Percentiles rank a stretch among this genome's conserved stretches.
Evolutionary conservation across 2,329 filamentous ascomycete species (phyloP).

Genomic region (Leptographium flavum): DNA sequence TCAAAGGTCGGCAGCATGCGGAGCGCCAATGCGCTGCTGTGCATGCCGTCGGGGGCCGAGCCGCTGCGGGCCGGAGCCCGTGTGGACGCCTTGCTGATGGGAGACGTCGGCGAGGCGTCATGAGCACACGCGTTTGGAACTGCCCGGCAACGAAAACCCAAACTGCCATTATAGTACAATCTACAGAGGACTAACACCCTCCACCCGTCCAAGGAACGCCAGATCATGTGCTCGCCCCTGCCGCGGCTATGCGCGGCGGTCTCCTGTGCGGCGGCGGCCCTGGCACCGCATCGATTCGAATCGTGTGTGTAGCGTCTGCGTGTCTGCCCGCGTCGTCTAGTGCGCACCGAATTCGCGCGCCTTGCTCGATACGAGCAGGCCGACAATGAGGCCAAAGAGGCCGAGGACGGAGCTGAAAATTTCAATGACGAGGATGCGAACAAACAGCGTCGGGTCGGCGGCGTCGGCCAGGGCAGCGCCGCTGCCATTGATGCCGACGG

Average conservation of each 20-base stretch:
- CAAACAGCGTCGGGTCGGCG: constrained; percentile 85
- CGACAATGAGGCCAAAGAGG: constrained; percentile 90
- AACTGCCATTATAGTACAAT: not conserved
- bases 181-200: not conserved
- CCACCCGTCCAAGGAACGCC: not conserved
- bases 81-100: constrained; percentile 72
- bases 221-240: not conserved
- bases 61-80: constrained; percentile 52
- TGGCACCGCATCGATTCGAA: too few relatives aligned
- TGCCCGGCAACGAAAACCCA: not conserved
- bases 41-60: constrained; percentile 52
- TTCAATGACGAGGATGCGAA: constrained; percentile 97
- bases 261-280: too few relatives aligned
- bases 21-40: constrained; percentile 75
- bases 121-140: too few relatives aligned
- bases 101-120: constrained; percentile 21
- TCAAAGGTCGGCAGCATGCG: constrained; percentile 79
- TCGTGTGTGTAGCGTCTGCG: too few relatives aligned
- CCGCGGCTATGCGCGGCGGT: not conserved
- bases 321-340: too few relatives aligned
- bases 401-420: constrained; percentile 98
- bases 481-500: constrained; percentile 95
- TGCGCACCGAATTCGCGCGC: constrained; percentile 57
- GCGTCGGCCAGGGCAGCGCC: constrained; percentile 93
- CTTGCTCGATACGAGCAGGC: constrained; percentile 75